Conservation (phyloP, 805 yeast species). For the Metschnikowia kofuensis region DNA sequence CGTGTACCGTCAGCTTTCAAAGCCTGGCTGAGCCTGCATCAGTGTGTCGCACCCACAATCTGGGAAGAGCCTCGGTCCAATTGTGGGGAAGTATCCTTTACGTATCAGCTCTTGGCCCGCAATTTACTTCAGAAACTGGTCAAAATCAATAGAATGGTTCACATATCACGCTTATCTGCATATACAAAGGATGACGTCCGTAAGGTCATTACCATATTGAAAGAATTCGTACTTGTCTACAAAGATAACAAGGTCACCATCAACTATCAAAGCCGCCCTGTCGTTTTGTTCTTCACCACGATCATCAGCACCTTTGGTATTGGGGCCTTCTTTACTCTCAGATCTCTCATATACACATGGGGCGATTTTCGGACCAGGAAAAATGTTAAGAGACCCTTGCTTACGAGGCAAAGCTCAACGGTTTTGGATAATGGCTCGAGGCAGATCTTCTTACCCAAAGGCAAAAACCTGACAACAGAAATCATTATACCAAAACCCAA, state of each 20-base stretch:
- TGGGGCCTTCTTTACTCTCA: constrained; percentile 31
- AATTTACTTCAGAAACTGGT: neutral
- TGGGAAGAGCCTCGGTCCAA: constrained; percentile 9
- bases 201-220: constrained; percentile 31
- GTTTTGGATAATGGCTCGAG: constrained; percentile 45
- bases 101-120: neutral
- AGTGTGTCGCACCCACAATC: constrained; percentile 4
- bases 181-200: constrained; percentile 33
- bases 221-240: constrained; percentile 35
- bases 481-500: constrained; percentile 48
- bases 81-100: constrained; percentile 16
- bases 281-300: constrained; percentile 39
- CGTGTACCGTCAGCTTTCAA: neutral
- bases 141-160: constrained; percentile 26
- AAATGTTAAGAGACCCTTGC: constrained; percentile 29
- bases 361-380: constrained; percentile 28
- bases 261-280: constrained; percentile 43
- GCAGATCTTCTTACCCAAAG: constrained; percentile 48
- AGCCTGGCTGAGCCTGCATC: neutral
- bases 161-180: constrained; percentile 31
- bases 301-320: constrained; percentile 40
- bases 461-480: constrained; percentile 32
- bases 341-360: constrained; percentile 28
- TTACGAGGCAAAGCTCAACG: constrained; percentile 42
- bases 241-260: constrained; percentile 35